Evolutionary conservation across 768 basidiomycete species (phyloP).

Genomic region (Phaeolepiota aurea): DNA sequence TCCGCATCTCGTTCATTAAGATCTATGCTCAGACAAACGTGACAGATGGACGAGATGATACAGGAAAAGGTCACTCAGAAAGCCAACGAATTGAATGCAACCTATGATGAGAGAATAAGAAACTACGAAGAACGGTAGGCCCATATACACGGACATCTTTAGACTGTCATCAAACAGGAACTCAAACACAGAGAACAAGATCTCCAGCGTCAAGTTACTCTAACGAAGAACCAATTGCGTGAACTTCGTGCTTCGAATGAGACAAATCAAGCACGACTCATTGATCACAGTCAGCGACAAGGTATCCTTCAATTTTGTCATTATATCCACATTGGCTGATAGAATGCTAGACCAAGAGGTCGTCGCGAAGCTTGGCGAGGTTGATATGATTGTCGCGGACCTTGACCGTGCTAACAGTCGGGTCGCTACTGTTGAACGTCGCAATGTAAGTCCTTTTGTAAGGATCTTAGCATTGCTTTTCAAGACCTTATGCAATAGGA

Average conservation of each 20-base stretch:
- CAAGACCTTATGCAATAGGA: slow-evolving; percentile 47
- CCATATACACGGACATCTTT: background rate
- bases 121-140: slow-evolving; percentile 93
- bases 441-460: slow-evolving; percentile 56
- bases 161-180: no score
- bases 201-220: slow-evolving; percentile 82
- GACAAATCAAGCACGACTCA: slow-evolving; percentile 83
- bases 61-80: slow-evolving; percentile 85
- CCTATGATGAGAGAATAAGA: slow-evolving; percentile 90
- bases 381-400: slow-evolving; percentile 93
- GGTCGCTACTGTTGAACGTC: slow-evolving; percentile 84
- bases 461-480: background rate
- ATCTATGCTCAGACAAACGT: slow-evolving; percentile 3
- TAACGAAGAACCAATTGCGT: slow-evolving; percentile 81
- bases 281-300: slow-evolving; percentile 88
- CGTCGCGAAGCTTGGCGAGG: slow-evolving; percentile 80
- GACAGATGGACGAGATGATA: slow-evolving; percentile 93
- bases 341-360: slow-evolving; percentile 74
- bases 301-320: slow-evolving; percentile 31
- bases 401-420: slow-evolving; percentile 92
- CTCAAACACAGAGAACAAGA: slow-evolving; percentile 85
- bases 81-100: slow-evolving; percentile 94
- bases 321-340: background rate
- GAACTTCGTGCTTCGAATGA: slow-evolving; percentile 90
- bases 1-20: background rate